Conservation (phyloP, 2,329 filamentous ascomycete genomes). For the Colletotrichum sp. region DNA sequence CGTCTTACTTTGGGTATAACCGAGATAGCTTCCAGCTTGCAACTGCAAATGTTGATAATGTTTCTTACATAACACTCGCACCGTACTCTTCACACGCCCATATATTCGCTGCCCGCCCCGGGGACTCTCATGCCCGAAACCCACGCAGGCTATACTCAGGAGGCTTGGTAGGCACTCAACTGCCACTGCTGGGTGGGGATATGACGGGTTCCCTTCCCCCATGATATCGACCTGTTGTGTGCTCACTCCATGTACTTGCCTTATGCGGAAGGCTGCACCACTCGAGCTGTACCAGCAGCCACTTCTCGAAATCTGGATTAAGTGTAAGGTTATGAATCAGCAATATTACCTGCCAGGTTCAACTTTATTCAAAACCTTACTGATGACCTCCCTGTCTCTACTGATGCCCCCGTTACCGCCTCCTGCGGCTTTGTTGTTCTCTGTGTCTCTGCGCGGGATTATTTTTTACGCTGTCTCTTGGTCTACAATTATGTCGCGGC, state of each 20-base stretch:
- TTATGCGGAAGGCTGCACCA: neutral
- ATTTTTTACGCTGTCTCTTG: neutral
- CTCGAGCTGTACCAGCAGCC: neutral
- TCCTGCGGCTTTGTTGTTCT: neutral
- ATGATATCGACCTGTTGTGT: neutral
- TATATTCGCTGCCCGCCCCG: neutral
- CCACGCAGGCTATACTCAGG: neutral
- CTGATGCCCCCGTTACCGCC: no score
- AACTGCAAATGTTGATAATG: neutral
- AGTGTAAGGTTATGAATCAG: neutral
- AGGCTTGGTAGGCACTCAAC: neutral
- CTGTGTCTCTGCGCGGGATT: neutral
- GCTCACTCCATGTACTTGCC: neutral
- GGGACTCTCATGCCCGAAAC: neutral
- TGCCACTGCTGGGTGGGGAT: neutral
- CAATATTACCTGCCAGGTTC: neutral
- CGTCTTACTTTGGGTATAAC: accelerated
- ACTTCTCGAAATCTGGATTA: neutral
- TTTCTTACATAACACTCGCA: neutral
- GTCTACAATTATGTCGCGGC: neutral
- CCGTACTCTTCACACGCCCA: neutral
- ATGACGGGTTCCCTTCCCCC: no score
- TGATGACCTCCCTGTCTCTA: neutral
- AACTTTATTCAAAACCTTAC: neutral
- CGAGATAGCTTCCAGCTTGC: accelerated